Percentiles rank a stretch among this genome's conserved stretches.
These are phyloP conservation scores for Pseudocercospora ulei DNA, from an alignment of 2,329 filamentous ascomycete genomes.

Conservation along the genomic window DNA sequence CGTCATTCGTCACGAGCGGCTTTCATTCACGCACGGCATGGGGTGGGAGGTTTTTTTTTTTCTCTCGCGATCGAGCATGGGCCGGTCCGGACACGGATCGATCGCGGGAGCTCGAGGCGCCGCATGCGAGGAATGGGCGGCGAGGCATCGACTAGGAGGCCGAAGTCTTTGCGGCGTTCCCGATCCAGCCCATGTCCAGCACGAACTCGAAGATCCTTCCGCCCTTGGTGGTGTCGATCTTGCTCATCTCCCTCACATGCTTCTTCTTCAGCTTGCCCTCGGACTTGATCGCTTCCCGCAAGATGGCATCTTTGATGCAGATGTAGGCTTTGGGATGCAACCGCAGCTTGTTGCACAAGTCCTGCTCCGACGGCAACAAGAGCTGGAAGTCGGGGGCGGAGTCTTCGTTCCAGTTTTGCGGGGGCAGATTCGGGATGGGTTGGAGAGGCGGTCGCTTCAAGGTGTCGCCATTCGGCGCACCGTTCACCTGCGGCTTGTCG, in stretches of 20 bases:
- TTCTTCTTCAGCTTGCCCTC: conserved; percentile 90
- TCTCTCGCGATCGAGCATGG: too few species aligned
- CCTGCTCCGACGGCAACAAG: conserved; percentile 69
- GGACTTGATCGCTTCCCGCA: conserved; percentile 80
- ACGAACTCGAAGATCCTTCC: conserved; percentile 89
- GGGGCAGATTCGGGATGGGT: conserved; percentile 45
- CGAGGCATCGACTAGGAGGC: too few species aligned
- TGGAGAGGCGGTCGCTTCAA: conserved; percentile 27
- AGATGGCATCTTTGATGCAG: conserved; percentile 84
- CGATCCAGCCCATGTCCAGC: conserved; percentile 80
- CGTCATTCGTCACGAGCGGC: too few species aligned
- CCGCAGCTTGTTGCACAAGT: conserved; percentile 73
- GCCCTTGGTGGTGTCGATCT: conserved; percentile 74
- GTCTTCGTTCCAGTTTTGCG: conserved; percentile 62
- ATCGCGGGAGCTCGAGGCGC: too few species aligned
- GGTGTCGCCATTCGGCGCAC: conserved; percentile 22
- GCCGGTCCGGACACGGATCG: too few species aligned
- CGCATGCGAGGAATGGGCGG: too few species aligned
- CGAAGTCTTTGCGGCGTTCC: conserved; percentile 48
- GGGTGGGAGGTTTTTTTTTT: too few species aligned
- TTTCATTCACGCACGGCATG: too few species aligned
- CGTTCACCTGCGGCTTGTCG: conserved; percentile 26
- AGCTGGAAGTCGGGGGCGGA: conserved; percentile 75
- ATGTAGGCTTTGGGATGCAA: conserved; percentile 91
- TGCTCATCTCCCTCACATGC: conserved; percentile 75